Evolutionary conservation across 768 basidiomycete species (phyloP), one percentile per base, ranked within the genome.

Genomic region (Leccinum arenicola): DNA sequence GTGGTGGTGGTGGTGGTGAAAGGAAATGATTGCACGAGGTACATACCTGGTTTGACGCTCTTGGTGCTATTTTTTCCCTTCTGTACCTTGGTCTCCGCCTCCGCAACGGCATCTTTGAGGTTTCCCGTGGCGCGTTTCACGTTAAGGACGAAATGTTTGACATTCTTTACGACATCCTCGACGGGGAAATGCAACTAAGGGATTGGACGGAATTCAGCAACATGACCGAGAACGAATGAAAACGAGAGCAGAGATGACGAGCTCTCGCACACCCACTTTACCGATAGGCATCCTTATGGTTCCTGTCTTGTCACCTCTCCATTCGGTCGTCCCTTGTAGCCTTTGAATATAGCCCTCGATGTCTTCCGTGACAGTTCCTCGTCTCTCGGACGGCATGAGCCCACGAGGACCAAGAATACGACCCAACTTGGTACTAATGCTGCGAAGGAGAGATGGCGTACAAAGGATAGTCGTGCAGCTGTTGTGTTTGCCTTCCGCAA

Each of bases 331-430:
- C 12, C 91, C 93, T 57, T 85, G 83, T 36, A 96, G 82, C 52
- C 84, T 84, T 65, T 84, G 81, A 57, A 99, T 86, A 63, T 90
- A 95, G 12, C 85, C 86, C 14, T 81, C 87, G 45, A 98, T 80
- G 60, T 98, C 93, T 52, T 94, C 91, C 2, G 93, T 92, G 19
- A 98, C 96, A 1, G 95, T 95, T 5, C 97, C 97, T 58, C 95
- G 83, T 72, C 95, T 87, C 61, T 89, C 92, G 7, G 91, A 90
- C 11, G 97, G 97, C 95, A 99, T 97, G 49, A 98, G 76, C 57
- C 96, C 96, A 54, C 92, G 85, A 45, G 94, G 95, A 66, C 96
- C 86, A 75, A 91, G 77, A 73, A 89, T 75, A 76, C 91, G 76
- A 72, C 85, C 95, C 3, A 98, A 81, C 67, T 83, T 87, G 5